These are phyloP conservation scores for Cucurbita maxima DNA, from an alignment of 306 rosid genomes.

Conservation along the genomic window DNA sequence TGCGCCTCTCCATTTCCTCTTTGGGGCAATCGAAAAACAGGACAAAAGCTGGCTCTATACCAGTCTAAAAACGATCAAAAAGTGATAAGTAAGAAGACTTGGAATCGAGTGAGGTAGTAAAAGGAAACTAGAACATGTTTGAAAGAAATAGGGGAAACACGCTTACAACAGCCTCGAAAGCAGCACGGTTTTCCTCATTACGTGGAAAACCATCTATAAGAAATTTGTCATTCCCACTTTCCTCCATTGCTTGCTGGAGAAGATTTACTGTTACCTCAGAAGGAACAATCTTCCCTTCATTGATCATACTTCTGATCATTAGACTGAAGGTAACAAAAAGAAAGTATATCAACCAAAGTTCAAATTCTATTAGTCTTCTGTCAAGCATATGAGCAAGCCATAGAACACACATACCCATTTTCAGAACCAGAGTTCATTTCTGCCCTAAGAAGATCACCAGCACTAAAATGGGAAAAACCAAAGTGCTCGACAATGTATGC, in stretches of 20 bases:
- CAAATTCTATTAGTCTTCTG: neutral
- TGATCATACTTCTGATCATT: constrained; percentile 83
- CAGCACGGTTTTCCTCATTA: constrained; percentile 96
- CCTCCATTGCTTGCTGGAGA: constrained; percentile 67
- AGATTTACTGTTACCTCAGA: constrained; percentile 84
- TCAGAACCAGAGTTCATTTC: constrained; percentile 90
- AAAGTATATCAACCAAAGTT: neutral
- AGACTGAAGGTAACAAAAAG: constrained; percentile 36
- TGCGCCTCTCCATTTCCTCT: constrained; percentile 89
- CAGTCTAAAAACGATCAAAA: constrained; percentile 39
- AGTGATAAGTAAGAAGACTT: neutral
- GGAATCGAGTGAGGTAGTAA: neutral
- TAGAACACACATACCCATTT: constrained; percentile 83
- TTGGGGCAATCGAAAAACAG: constrained; percentile 68
- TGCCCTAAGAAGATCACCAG: constrained; percentile 80
- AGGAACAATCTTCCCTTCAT: constrained; percentile 93
- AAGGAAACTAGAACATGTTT: neutral
- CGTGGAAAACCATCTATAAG: constrained; percentile 99
- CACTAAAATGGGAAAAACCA: constrained; percentile 61
- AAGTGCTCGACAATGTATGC: constrained; percentile 40
- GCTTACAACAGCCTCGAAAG: constrained; percentile 79
- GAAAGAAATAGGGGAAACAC: neutral
- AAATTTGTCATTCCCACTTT: constrained; percentile 72
- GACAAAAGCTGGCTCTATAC: constrained; percentile 79
- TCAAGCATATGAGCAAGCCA: neutral